A percentile compares a stretch with the other conserved stretches of the same genome.
Evolutionary conservation across 345 rosid species (phyloP).

Genomic region (Pistacia vera): DNA sequence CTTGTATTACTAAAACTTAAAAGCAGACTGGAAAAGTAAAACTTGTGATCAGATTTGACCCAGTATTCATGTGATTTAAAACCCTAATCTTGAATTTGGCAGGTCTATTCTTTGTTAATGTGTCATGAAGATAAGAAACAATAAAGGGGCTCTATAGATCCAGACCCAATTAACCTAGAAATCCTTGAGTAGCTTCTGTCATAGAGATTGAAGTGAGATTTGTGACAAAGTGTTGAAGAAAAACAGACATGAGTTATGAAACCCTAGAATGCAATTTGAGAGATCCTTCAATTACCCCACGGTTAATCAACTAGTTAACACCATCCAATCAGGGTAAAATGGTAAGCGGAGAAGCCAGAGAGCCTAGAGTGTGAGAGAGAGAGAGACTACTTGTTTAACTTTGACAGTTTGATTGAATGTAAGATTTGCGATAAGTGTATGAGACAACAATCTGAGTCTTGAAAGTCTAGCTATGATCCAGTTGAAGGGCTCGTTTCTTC

Average conservation of each 20-base stretch:
- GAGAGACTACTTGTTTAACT: too few species aligned
- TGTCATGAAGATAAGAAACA: neutral
- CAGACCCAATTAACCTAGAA: neutral
- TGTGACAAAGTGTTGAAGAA: neutral
- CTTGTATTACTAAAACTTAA: neutral
- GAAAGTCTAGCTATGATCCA: too few species aligned
- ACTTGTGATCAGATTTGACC: neutral
- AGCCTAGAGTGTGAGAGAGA: too few species aligned
- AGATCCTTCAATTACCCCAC: neutral
- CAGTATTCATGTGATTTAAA: conserved; percentile 5
- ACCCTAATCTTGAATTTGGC: conserved; percentile 20
- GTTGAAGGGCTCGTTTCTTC: too few species aligned
- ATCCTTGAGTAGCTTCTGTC: neutral
- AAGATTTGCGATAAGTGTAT: too few species aligned
- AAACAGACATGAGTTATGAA: conserved; percentile 6
- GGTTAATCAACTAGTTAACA: neutral
- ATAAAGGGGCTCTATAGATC: neutral
- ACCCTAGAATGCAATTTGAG: conserved; percentile 20
- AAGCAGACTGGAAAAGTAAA: neutral
- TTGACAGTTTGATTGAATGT: too few species aligned
- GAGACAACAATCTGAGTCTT: too few species aligned
- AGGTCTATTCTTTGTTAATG: neutral
- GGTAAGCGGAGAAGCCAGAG: neutral
- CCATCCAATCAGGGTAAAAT: neutral
- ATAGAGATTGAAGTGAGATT: conserved; percentile 1